Evolutionary conservation across 1,284 basidiomycete species (phyloP).

Genomic region (Schizophyllum amplum): DNA sequence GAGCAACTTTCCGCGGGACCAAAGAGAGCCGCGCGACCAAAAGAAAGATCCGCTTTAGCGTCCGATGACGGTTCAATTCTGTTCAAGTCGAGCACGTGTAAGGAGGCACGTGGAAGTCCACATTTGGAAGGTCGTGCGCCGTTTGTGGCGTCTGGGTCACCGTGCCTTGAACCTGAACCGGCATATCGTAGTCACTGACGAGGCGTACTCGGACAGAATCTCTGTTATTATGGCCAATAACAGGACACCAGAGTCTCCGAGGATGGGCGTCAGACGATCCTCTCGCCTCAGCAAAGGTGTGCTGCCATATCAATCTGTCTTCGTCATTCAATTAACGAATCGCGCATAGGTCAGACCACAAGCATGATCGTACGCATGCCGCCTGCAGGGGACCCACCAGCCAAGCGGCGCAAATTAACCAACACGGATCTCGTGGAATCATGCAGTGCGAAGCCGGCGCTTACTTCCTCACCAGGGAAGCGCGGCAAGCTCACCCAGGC

Average conservation of each 20-base stretch:
- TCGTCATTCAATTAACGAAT: neutral
- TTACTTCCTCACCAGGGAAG: constrained; percentile 23
- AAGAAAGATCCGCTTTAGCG: neutral
- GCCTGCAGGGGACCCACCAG: neutral
- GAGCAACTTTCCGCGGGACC: neutral
- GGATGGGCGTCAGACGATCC: neutral
- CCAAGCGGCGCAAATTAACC: neutral
- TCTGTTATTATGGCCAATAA: neutral
- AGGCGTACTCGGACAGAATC: no score
- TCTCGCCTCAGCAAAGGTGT: neutral
- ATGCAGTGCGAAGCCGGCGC: constrained; percentile 13
- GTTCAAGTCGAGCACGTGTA: neutral
- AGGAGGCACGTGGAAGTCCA: neutral
- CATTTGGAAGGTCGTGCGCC: neutral
- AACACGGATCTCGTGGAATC: neutral
- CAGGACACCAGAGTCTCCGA: neutral
- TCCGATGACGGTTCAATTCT: neutral
- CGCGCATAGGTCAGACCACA: neutral
- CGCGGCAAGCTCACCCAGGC: constrained; percentile 21
- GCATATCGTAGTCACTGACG: no score
- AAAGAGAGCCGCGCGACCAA: neutral
- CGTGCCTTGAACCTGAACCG: neutral
- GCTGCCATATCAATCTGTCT: neutral
- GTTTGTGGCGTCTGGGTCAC: neutral
- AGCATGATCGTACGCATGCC: neutral